phyloP scores from a whole-genome alignment of 768 basidiomycete genomes.

The Collybiopsis luxurians region DNA sequence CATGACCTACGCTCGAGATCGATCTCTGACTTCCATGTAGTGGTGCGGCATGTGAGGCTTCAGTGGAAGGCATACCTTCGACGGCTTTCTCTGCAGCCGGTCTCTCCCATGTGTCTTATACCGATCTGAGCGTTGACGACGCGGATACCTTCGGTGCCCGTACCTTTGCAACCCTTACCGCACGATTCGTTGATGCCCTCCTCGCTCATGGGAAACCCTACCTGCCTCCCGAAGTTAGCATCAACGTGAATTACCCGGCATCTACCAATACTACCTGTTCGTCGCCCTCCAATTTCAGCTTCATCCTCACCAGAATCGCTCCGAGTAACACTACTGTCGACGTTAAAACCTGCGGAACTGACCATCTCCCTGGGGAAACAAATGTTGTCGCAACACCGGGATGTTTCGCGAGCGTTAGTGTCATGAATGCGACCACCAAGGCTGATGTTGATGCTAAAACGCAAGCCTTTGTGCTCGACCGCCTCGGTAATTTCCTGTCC shows the following conservation, averaged over 20 bases:
- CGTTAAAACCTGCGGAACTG: constrained; percentile 42
- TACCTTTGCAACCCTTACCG: constrained; percentile 41
- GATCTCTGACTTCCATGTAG: constrained; percentile 22
- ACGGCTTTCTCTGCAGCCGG: constrained; percentile 44
- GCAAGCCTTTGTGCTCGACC: constrained; percentile 36
- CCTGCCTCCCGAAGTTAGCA: constrained; percentile 36
- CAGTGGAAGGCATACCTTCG: constrained; percentile 46
- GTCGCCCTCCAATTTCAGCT: constrained; percentile 35
- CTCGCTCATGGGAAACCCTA: constrained; percentile 28
- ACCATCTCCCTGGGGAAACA: constrained; percentile 40
- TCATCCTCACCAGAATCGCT: constrained; percentile 41
- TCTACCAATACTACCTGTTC: constrained; percentile 29
- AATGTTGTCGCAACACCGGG: constrained; percentile 33
- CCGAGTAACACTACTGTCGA: constrained; percentile 30
- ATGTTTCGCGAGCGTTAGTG: constrained; percentile 47
- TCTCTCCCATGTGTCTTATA: constrained; percentile 46
- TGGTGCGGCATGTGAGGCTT: constrained; percentile 49
- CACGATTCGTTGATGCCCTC: constrained; percentile 34
- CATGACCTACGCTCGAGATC: neutral
- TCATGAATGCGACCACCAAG: constrained; percentile 43
- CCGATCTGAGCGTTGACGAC: constrained; percentile 38
- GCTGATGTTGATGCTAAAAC: constrained; percentile 36
- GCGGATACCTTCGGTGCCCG: constrained; percentile 34
- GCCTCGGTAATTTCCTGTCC: constrained; percentile 29
- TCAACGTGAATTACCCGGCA: constrained; percentile 53